Conservation (phyloP, 768 basidiomycete genomes). For the Mrakia blollopis region DNA sequence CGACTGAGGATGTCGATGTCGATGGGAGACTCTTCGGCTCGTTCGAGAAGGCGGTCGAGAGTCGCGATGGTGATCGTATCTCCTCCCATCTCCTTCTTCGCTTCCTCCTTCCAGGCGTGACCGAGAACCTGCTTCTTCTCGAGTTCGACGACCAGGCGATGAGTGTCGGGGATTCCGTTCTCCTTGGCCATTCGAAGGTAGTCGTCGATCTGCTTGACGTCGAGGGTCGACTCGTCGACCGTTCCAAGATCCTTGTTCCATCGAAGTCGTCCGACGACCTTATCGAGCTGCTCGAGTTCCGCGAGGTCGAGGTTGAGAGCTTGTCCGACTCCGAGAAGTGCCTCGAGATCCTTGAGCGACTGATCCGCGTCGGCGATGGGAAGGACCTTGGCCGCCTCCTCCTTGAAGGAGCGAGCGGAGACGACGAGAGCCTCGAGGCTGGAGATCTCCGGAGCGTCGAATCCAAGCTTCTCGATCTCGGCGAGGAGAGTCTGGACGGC, state of each 20-base stretch:
- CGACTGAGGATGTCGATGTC: slow-evolving; percentile 56
- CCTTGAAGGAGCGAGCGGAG: slow-evolving; percentile 38
- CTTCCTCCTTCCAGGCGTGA: slow-evolving; percentile 69
- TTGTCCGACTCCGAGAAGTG: slow-evolving; percentile 62
- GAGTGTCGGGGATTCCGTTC: slow-evolving; percentile 61
- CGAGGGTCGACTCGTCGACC: slow-evolving; percentile 61
- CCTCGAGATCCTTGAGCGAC: slow-evolving; percentile 55
- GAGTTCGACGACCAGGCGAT: slow-evolving; percentile 61
- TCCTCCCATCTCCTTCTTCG: slow-evolving; percentile 55
- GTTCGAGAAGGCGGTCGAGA: slow-evolving; percentile 64
- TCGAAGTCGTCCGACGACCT: slow-evolving; percentile 72
- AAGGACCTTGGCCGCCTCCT: slow-evolving; percentile 38
- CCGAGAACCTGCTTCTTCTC: slow-evolving; percentile 64
- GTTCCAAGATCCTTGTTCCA: slow-evolving; percentile 66
- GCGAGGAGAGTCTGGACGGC: slow-evolving; percentile 65
- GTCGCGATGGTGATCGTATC: slow-evolving; percentile 64
- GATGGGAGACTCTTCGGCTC: slow-evolving; percentile 64
- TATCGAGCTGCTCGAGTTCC: slow-evolving; percentile 70
- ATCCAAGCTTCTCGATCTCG: slow-evolving; percentile 73
- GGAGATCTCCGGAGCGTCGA: slow-evolving; percentile 72
- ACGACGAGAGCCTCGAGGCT: slow-evolving; percentile 39
- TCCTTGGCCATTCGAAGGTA: slow-evolving; percentile 64
- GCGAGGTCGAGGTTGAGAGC: slow-evolving; percentile 79
- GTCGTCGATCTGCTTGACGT: slow-evolving; percentile 70
- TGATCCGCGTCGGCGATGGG: slow-evolving; percentile 42